Base-by-base conservation (phyloP, 805 yeast genomes). In the Scheffersomyces coipomensis region DNA sequence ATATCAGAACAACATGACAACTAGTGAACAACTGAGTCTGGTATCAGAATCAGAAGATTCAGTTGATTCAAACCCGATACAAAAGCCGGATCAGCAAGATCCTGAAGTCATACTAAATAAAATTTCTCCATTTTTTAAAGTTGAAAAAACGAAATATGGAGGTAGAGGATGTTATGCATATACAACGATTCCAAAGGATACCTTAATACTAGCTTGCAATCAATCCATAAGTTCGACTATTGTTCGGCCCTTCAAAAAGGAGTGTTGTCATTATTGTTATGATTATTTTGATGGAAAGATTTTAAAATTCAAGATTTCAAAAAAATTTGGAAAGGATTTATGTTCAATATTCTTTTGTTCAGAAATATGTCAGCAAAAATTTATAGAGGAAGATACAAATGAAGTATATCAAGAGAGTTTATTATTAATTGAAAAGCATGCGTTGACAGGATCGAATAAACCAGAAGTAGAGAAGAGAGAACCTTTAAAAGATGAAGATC, bases 111-210 rank as follows among this genome's bases (percentile, higher is more conserved):
- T 29, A 12, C 30, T 36, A 9, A 29, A 36, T 21, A 10, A 21
- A 19, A 34, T 67, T 1, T 67, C 73, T 0, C 56, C 58, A 1
- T 43, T 35, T 12, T 71, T 71, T 43, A 51, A 48, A 5, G 66
- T 73, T 1, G 43, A 49, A 3, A 53, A 59, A 27, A 77, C 83
- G 3, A 54, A 58, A 29, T 75, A 73, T 38, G 71, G 73, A 4
- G 85, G 85, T n/a, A 64, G 86, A 39, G 86, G 85, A 1, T 79
- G 83, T 47, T 81, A 76, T 52, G 75, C 85, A 8, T 46, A 41
- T 0, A 21, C 24, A 2, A 42, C 51, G n/a, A 72, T 82, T 11
- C 58, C 68, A 11, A 48, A 54, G 24, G 76, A 66, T 7, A 67
- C 77, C 1, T 48, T 53, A 1, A 58, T 82, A 3, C 59, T 75